A percentile compares a stretch with the other conserved stretches of the same genome.
These are phyloP conservation scores for Russula griseocarnosa DNA, from an alignment of 768 basidiomycete genomes.

Conservation along the genomic window DNA sequence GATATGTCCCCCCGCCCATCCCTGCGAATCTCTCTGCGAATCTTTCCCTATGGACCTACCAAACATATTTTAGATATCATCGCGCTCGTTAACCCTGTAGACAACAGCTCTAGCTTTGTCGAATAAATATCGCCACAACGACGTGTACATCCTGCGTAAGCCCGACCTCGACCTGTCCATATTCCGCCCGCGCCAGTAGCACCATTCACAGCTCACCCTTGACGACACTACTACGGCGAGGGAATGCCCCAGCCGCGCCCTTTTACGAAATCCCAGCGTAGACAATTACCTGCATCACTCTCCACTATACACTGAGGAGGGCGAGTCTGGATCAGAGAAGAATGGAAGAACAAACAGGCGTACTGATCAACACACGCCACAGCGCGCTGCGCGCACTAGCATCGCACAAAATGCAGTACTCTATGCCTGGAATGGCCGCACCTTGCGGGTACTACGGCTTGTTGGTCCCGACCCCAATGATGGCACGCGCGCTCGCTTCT, in stretches of 20 bases:
- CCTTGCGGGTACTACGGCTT: neutral
- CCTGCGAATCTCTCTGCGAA: no score
- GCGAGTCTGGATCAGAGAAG: no score
- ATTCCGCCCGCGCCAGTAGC: constrained; percentile 1
- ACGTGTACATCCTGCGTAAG: neutral
- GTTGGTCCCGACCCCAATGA: neutral
- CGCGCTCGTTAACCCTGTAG: neutral
- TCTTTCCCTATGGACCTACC: no score
- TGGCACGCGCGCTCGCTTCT: neutral
- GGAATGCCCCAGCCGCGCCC: neutral
- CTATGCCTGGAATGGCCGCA: neutral
- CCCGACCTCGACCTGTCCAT: neutral
- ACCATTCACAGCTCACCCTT: neutral
- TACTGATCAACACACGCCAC: neutral
- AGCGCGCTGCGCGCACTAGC: neutral
- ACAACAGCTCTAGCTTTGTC: neutral
- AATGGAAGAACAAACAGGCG: neutral
- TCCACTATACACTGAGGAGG: neutral
- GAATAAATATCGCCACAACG: neutral
- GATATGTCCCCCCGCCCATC: neutral
- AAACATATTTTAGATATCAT: neutral
- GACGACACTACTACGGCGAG: neutral
- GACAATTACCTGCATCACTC: neutral
- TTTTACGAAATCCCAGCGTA: neutral
- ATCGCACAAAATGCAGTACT: neutral